Evolutionary conservation across 2,329 filamentous ascomycete species (phyloP).

Genomic region (Akanthomyces muscarius): DNA sequence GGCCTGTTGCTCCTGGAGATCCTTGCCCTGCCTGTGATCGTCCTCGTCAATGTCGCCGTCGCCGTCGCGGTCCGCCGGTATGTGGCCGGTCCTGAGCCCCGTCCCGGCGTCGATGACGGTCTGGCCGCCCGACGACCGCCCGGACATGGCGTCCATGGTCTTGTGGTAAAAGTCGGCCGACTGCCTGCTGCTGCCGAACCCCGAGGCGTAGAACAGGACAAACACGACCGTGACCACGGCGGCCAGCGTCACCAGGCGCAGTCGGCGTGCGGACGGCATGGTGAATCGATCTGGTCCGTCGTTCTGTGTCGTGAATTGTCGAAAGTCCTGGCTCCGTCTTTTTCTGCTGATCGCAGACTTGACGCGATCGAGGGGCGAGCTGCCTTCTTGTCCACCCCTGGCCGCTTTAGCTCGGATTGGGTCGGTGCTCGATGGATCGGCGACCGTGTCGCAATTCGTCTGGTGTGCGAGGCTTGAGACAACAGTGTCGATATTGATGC

Average conservation of each 20-base stretch:
- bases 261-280: constrained; percentile 68
- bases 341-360: neutral
- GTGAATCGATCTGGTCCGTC: constrained; percentile 4
- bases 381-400: constrained; percentile 3
- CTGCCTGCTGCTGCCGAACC: constrained; percentile 42
- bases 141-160: constrained; percentile 53
- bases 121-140: constrained; percentile 30
- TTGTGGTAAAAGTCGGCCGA: constrained; percentile 55
- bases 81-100: constrained; percentile 35
- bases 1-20: constrained; percentile 59
- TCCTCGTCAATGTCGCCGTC: constrained; percentile 56
- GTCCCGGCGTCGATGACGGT: constrained; percentile 39
- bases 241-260: constrained; percentile 63
- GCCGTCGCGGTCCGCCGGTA: constrained; percentile 46
- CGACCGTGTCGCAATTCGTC: neutral
- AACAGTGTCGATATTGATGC: neutral
- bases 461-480: neutral
- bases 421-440: constrained; percentile 3
- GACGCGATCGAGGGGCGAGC: constrained; percentile 6
- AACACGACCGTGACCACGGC: constrained; percentile 62
- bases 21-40: constrained; percentile 45
- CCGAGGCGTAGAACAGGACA: constrained; percentile 69
- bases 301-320: neutral
- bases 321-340: neutral
- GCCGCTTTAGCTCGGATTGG: constrained; percentile 9